Base-by-base conservation (phyloP, 2,329 filamentous ascomycete genomes). In the Scedosporium minutisporum region DNA sequence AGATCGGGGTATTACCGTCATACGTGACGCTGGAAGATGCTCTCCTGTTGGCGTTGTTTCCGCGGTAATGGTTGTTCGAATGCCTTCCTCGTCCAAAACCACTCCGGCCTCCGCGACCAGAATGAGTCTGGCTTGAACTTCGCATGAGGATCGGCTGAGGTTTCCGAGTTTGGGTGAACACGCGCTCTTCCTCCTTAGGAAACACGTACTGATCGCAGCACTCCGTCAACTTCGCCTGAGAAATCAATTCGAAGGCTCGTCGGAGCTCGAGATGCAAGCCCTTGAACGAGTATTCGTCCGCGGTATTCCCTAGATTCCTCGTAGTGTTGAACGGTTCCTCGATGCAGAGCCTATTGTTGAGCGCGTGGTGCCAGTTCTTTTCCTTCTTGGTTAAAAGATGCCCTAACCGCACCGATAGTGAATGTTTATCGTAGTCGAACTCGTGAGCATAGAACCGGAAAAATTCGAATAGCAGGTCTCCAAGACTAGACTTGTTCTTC, bases 391-490 rank as follows among this genome's bases (percentile, higher is more conserved):
- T 87, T 63, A 96, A 77, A 63, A 93, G 76, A 68, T 84, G 88
- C 10, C 93, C 95, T 68, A 89, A 83, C 23, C 93, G 87, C 59
- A 99, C 88, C 1, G 95, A 97, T 46, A 97, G 80, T 9, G 91
- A 92, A 65, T 86, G 80, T 65, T 88, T 90, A 68, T 93, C 89
- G 71, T 95, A 97, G 71, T 97, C 88, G 65, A 97, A 86, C 73
- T 97, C 93, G 74, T 97, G 88, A 1, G 90, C 93, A 71, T 97
- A 99, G 69, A 93, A 92, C 55, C 91, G 87, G 75, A 97, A 99
- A 75, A 99, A 99, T 51, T 93, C 85, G 69, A 97, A 99, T 1
- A 99, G 78, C n/a, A 99, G 81, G 65, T 92, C 85, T 3, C 93
- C 93, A 29, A 95, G 73, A 0, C 88, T 87, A 65, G 96, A 90